phyloP scores from a whole-genome alignment of 140 eudicot species.

The Ambrosia hybrid region DNA sequence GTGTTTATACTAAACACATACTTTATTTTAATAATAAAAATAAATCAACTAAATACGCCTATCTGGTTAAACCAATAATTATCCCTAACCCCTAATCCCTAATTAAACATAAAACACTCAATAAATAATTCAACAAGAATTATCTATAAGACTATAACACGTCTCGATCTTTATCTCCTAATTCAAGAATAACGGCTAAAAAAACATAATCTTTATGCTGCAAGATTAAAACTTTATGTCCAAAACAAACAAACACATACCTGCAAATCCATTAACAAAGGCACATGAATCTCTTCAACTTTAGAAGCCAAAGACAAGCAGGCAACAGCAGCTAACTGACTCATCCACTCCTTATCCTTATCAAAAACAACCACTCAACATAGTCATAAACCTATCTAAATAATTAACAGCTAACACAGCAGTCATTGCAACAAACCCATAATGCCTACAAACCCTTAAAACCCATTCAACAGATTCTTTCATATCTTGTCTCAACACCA shows the following conservation, averaged over 20 bases:
- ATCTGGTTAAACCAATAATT: no score
- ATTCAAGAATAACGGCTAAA: no score
- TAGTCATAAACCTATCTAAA: conserved; percentile 58
- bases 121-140: no score
- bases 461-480: conserved; percentile 75
- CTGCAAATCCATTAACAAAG: conserved; percentile 64
- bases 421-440: conserved; percentile 60
- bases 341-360: conserved; percentile 48
- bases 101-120: no score
- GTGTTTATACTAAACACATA: no score
- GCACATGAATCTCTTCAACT: conserved; percentile 50
- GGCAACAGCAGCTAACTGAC: conserved; percentile 48
- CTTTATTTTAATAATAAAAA: no score
- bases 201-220: no score
- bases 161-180: no score
- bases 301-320: conserved; percentile 53
- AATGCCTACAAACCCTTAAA: conserved; percentile 54
- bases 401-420: conserved; percentile 75
- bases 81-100: no score
- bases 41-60: no score
- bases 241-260: conserved; percentile 23
- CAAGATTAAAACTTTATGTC: no score
- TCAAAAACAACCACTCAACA: conserved; percentile 44
- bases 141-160: no score
- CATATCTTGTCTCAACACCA: conserved; percentile 50